Base-by-base conservation (phyloP, 768 basidiomycete genomes). In the Pleurotus sapidus region DNA sequence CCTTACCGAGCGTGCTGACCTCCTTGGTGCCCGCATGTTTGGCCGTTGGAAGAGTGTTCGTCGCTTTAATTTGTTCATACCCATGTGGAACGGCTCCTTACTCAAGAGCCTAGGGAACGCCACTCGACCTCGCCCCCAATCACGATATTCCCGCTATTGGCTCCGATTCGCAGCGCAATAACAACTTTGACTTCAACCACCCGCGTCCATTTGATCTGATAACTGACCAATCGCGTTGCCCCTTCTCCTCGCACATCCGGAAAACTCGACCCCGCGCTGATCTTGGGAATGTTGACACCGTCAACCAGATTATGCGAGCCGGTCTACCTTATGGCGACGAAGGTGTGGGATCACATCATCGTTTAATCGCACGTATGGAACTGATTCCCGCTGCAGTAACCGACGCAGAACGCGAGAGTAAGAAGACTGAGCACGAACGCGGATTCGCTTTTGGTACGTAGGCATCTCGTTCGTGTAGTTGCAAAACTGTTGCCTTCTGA, bases 321-420 rank as follows among this genome's bases (percentile, higher is more conserved):
- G 70, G 70, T 18, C 71, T 71, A 59, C 73, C 74, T 4, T 75
- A 73, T 49, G 74, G 75, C 2, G 59, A 59, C 0, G 60, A 63
- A 50, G 61, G 63, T 61, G 11, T 1, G 9, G 30, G 30, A 34
- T 11, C 11, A 11, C 3, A 34, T 34, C 30, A 34, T 34, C 9
- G 9, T 2, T 11, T 34, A 34, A 1, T 20, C 20, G 20, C 30
- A 11, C 9, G 3, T 34, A 11, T 34, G 38, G 12, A 17, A 34
- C 4, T n/a, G 15, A n/a, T 39, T 30, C 2, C 2, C 7, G 3
- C 37, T 11, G 5, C n/a, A 54, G 51, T 54, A 1, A 54, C 51
- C 11, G 51, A 54, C 7, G 37, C 20, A 6, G 51, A 54, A 11
- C 15, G 39, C 3, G 17, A 39, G 9, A 24, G 6, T 4, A 54